A percentile compares a stretch with the other conserved stretches of the same genome.
Evolutionary conservation across 148 eudicot genomes (phyloP).

Genomic region (Dianthus caryophyllus): DNA sequence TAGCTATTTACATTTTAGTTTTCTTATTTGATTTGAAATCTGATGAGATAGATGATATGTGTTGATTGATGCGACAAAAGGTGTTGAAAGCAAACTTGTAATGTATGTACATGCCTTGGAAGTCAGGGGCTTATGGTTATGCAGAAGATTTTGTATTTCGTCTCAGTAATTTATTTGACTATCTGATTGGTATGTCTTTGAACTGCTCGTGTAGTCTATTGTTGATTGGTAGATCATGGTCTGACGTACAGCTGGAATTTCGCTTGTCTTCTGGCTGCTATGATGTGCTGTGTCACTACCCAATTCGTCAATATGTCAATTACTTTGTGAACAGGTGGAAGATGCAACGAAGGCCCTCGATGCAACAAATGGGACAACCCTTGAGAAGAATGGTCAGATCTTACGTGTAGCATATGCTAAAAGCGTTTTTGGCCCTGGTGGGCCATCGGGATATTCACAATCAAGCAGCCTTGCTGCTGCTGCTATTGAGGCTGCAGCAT

Average conservation of each 20-base stretch:
- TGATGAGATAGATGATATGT: too few relatives aligned
- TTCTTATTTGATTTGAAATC: too few relatives aligned
- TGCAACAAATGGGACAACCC: slow-evolving; percentile 77
- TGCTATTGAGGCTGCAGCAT: slow-evolving; percentile 96
- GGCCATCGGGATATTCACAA: slow-evolving; percentile 65
- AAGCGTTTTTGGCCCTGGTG: slow-evolving; percentile 88
- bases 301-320: neutral
- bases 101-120: too few relatives aligned
- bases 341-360: slow-evolving; percentile 96
- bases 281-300: neutral
- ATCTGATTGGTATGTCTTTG: neutral
- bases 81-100: too few relatives aligned
- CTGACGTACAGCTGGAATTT: neutral
- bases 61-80: too few relatives aligned
- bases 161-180: neutral
- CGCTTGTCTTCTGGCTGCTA: neutral
- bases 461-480: slow-evolving; percentile 98
- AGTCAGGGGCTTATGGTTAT: too few relatives aligned
- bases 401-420: slow-evolving; percentile 96
- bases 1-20: too few relatives aligned
- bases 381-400: slow-evolving; percentile 92
- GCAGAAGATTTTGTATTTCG: too few relatives aligned
- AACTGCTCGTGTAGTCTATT: neutral
- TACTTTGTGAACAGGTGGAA: slow-evolving; percentile 52
- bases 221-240: neutral